Percentiles rank a stretch among this genome's conserved stretches.
phyloP scores from a whole-genome alignment of 179 eudicot genomes.

The Silene noctiflora region DNA sequence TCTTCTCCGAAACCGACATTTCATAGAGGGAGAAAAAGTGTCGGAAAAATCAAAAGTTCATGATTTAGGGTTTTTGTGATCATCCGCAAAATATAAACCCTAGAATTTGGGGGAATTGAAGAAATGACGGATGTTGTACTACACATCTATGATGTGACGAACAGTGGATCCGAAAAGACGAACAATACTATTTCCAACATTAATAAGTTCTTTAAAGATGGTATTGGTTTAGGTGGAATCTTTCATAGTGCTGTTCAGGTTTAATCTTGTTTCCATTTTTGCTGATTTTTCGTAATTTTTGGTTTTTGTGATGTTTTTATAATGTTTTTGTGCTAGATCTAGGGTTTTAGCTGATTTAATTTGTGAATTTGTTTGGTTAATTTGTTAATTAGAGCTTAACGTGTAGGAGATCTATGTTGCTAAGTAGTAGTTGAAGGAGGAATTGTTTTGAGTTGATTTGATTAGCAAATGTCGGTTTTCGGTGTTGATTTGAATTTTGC shows the following conservation, averaged over 20 bases:
- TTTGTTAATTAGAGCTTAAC: background rate
- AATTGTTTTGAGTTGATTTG: no score
- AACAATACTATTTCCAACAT: conserved; percentile 85
- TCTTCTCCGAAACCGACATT: no score
- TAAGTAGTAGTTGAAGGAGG: background rate
- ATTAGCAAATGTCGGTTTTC: no score
- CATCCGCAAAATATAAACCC: background rate
- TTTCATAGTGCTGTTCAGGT: conserved; percentile 98
- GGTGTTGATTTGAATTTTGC: no score
- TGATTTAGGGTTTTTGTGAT: background rate
- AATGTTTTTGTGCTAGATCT: conserved; percentile 43
- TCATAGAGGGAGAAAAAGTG: background rate
- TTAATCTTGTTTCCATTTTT: background rate
- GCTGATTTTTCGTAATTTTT: background rate
- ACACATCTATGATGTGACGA: conserved; percentile 89
- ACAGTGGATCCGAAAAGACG: conserved; percentile 86
- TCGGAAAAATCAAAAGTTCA: background rate
- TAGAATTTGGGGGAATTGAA: background rate
- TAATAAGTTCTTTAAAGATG: conserved; percentile 94
- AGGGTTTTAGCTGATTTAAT: conserved; percentile 24
- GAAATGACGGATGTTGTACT: conserved; percentile 68
- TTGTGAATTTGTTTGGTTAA: background rate
- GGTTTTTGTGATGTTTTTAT: no score
- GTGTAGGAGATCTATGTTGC: background rate
- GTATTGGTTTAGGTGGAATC: conserved; percentile 90